Evolutionary conservation across 441 rosid genomes (phyloP).

Genomic region (Mallotus repandus): DNA sequence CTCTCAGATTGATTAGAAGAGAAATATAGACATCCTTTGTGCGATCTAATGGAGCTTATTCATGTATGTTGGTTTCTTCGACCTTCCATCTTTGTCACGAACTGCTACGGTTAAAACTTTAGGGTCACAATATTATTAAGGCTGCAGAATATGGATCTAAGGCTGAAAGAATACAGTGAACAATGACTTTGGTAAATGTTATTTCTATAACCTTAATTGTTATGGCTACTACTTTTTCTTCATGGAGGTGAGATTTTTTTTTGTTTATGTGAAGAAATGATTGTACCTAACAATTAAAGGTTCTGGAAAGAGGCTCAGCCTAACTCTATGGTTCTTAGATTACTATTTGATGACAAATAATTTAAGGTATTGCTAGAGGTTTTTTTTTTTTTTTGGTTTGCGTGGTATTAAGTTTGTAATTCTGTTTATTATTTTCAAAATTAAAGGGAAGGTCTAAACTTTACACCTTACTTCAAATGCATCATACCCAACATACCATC

Average conservation of each 20-base stretch:
- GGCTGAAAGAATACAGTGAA: not conserved
- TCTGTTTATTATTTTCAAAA: not conserved
- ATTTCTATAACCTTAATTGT: too few relatives aligned
- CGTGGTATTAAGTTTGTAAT: not conserved
- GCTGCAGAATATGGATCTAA: not conserved
- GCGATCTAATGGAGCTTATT: too few relatives aligned
- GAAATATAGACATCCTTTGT: not conserved
- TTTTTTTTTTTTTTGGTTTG: not conserved
- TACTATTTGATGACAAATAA: not conserved
- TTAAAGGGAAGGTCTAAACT: not conserved
- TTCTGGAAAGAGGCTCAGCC: too few relatives aligned
- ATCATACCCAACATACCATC: not conserved
- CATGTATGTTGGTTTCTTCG: too few relatives aligned
- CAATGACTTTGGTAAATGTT: not conserved
- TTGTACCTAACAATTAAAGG: too few relatives aligned
- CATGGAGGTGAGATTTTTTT: too few relatives aligned
- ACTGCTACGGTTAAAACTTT: too few relatives aligned
- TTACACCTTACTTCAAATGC: not conserved
- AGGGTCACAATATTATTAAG: not conserved
- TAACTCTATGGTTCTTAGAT: not conserved
- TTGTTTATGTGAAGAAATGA: too few relatives aligned
- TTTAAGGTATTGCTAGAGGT: not conserved
- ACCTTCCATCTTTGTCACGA: too few relatives aligned
- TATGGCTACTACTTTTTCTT: too few relatives aligned
- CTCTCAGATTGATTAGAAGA: not conserved